Percentiles rank a stretch among this genome's conserved stretches.
These are phyloP conservation scores for Achaetomium macrosporum DNA, from an alignment of 2,329 filamentous ascomycete genomes.

Conservation along the genomic window DNA sequence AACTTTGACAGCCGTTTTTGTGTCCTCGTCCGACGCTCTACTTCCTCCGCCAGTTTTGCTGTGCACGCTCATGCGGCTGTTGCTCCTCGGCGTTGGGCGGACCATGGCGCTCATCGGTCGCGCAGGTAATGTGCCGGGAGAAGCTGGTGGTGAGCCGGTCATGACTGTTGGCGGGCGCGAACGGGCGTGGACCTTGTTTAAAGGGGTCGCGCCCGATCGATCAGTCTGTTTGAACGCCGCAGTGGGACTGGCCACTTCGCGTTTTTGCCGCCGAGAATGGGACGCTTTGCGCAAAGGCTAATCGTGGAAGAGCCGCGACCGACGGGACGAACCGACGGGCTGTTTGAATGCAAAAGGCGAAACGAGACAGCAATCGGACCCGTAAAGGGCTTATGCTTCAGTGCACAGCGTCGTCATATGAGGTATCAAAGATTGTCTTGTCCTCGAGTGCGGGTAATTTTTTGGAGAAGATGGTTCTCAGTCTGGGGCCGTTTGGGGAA, in stretches of 20 bases:
- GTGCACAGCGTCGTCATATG: conserved; percentile 23
- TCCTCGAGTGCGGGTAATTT: conserved; percentile 22
- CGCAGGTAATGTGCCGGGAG: conserved; percentile 51
- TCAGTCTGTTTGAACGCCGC: conserved; percentile 7
- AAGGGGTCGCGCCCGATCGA: neutral
- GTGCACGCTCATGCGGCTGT: conserved; percentile 77
- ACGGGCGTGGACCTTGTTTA: conserved; percentile 17
- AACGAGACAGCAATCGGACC: conserved; percentile 15
- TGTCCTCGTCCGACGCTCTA: conserved; percentile 82
- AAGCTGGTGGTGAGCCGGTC: conserved; percentile 58
- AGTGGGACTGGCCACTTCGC: conserved; percentile 8
- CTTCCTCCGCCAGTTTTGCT: conserved; percentile 71
- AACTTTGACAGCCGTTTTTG: conserved; percentile 89
- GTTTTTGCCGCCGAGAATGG: conserved; percentile 2
- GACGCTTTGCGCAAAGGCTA: conserved; percentile 12
- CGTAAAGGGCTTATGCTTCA: conserved; percentile 24
- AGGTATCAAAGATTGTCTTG: conserved; percentile 16
- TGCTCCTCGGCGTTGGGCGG: conserved; percentile 65
- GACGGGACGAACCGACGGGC: conserved; percentile 15
- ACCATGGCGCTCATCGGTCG: conserved; percentile 79
- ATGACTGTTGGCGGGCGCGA: conserved; percentile 15
- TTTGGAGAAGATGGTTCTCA: conserved; percentile 18
- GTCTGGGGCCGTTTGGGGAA: conserved; percentile 15
- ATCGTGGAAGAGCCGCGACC: conserved; percentile 6
- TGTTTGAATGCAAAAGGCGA: conserved; percentile 17